Evolutionary conservation across 2,329 filamentous ascomycete species (phyloP).

Genomic region (Aspergillus sp.): DNA sequence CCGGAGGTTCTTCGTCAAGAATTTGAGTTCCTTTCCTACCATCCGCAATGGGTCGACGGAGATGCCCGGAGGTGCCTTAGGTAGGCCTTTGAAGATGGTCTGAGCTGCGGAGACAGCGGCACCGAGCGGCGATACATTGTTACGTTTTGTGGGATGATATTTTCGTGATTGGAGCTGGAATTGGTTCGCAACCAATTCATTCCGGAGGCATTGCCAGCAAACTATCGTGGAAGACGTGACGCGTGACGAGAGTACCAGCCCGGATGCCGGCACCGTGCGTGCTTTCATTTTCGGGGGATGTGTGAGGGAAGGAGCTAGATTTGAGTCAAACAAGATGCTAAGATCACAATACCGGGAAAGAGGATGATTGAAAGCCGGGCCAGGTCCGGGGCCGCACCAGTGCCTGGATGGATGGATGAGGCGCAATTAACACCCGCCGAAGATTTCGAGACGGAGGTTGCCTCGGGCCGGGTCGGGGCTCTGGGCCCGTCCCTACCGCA

Average conservation of each 20-base stretch:
- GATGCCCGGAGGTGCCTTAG: constrained; percentile 55
- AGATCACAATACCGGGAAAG: constrained; percentile 8
- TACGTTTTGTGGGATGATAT: constrained; percentile 44
- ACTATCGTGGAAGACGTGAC: constrained; percentile 32
- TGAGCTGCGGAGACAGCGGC: constrained; percentile 57
- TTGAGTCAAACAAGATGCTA: not conserved
- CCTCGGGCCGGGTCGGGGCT: constrained; percentile 10
- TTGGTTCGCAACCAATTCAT: constrained; percentile 34
- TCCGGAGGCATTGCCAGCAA: constrained; percentile 45
- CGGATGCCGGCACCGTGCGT: constrained; percentile 40
- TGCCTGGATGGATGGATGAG: not conserved
- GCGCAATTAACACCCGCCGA: constrained; percentile 1
- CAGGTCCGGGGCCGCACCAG: constrained; percentile 5
- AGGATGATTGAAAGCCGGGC: constrained; percentile 3
- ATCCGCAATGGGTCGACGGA: constrained; percentile 83
- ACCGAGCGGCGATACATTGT: constrained; percentile 44
- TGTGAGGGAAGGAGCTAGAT: not conserved
- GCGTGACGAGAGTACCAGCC: constrained; percentile 38
- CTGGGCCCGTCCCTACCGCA: not conserved
- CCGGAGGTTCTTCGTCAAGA: constrained; percentile 87
- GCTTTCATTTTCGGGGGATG: constrained; percentile 39
- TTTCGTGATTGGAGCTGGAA: constrained; percentile 34
- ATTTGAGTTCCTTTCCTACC: constrained; percentile 96
- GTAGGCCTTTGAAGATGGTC: constrained; percentile 48
- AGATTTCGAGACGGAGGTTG: constrained; percentile 12